Evolutionary conservation across 106 monocot genomes (phyloP).

Genomic region (Allium cepa): DNA sequence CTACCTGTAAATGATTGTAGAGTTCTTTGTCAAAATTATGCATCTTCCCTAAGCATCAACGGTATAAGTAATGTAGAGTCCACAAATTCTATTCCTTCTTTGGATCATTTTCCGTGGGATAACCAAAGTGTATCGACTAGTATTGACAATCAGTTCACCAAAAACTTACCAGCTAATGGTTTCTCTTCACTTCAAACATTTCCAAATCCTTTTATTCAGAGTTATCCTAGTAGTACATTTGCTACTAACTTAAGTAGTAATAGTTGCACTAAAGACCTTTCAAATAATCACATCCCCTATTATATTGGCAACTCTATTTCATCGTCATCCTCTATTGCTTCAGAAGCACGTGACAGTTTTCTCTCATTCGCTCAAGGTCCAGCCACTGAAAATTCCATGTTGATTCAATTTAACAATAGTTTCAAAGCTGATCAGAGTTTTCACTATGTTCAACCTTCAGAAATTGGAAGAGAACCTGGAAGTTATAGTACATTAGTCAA

Average conservation of each 20-base stretch:
- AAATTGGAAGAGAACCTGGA: constrained; percentile 2
- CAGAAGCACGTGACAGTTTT: constrained; percentile 8
- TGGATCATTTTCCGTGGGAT: neutral
- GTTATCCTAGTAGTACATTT: constrained; percentile 7
- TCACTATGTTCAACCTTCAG: constrained; percentile 4
- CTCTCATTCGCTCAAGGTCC: constrained; percentile 6
- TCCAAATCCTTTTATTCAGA: neutral
- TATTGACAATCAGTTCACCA: neutral
- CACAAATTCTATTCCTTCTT: constrained; percentile 7
- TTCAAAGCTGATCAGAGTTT: neutral
- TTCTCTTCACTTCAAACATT: constrained; percentile 10
- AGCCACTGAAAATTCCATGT: constrained; percentile 3
- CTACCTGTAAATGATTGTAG: constrained; percentile 4
- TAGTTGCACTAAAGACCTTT: neutral
- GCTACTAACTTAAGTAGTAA: neutral
- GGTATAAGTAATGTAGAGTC: neutral
- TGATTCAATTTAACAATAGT: constrained; percentile 1
- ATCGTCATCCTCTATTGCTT: constrained; percentile 7
- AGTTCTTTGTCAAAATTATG: neutral
- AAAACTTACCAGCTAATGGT: neutral
- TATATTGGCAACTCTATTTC: constrained; percentile 4
- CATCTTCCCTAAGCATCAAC: constrained; percentile 1
- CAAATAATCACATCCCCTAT: constrained; percentile 9
- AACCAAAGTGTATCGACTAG: neutral
- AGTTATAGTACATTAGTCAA: neutral